Evolutionary conservation across 352 stramenopile species (phyloP), one percentile per base, ranked within the genome.

Genomic region (Phytophthora pistaciae): DNA sequence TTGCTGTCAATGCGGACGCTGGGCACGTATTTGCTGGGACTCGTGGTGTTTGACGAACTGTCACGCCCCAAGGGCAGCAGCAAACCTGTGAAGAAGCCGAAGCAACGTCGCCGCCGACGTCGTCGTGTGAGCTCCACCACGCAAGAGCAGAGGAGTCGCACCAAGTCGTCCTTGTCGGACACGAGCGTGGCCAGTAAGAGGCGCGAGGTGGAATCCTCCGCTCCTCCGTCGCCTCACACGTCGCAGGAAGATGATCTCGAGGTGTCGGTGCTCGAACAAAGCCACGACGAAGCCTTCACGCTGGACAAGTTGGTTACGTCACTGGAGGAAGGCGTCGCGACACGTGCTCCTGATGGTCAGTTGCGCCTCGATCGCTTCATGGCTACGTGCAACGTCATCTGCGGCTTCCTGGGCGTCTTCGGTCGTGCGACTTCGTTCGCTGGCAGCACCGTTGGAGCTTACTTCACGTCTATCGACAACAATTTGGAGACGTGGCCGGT

Each of bases 401-500:
- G 87, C 44, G 77, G 72, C 29, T 92, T 96, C 60, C 72, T 94
- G n/a, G 69, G 82, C 25, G 84, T 91, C 16, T 96, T 96, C 67
- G 88, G 88, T 3, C 87, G 87, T 56, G 88, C 88, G 20, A 96
- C 88, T 20, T 88, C 88, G 20, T 96, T 96, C 60, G 88, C 88
- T 10, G 88, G 79, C 6, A 93, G 84, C 33, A 93, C 88, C 0
- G 88, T 96, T 7, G 80, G 74, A 16, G 87, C 79, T 1, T 96
- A 96, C 68, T 85, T 96, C 29, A 83, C 70, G 27, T 85, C 87
- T 7, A 93, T 96, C 58, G 69, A 85, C 21, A 76, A 75, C 23
- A 94, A 94, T 56, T 55, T 91, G n/a, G 77, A 74, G 0, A 23
- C 56, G 13, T 96, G 84, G 83, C 70, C 83, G 10, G 50, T 66